Evolutionary conservation across 164 flowering plant genomes (phyloP).

Genomic region (Vitis rupestris): DNA sequence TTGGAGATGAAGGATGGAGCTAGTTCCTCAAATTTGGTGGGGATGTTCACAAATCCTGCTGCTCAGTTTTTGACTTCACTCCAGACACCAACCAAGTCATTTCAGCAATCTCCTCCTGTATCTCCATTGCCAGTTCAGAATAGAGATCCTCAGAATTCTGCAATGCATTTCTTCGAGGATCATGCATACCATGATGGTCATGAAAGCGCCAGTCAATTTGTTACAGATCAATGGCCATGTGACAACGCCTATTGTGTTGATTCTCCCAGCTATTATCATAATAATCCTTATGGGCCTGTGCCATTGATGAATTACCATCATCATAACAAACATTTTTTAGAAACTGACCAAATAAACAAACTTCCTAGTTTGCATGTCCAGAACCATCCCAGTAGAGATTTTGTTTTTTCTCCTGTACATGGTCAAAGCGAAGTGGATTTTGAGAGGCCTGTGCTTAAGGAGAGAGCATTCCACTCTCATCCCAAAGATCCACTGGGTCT

Average conservation of each 20-base stretch:
- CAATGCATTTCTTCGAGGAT: conserved; percentile 25
- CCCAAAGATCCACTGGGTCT: conserved; percentile 20
- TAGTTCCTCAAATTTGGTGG: conserved; percentile 17
- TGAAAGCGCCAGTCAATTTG: conserved; percentile 21
- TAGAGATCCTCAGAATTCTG: conserved; percentile 24
- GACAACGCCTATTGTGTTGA: conserved; percentile 24
- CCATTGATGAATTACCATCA: conserved; percentile 22
- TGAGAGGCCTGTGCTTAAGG: conserved; percentile 27
- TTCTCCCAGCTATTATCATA: conserved; percentile 15
- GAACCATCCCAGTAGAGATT: conserved; percentile 27
- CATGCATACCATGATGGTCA: conserved; percentile 21
- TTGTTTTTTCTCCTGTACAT: conserved; percentile 17
- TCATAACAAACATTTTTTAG: conserved; percentile 17
- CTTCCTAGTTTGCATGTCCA: conserved; percentile 24
- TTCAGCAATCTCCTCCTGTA: conserved; percentile 41
- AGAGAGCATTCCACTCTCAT: conserved; percentile 37
- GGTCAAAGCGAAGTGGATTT: conserved; percentile 30
- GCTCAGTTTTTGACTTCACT: conserved; percentile 21
- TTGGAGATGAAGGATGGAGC: conserved; percentile 28
- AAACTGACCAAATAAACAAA: conserved; percentile 19
- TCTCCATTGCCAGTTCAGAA: conserved; percentile 33
- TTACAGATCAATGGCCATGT: conserved; percentile 13
- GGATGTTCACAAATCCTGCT: conserved; percentile 12
- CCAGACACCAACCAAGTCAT: conserved; percentile 19
- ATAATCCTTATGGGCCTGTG: conserved; percentile 17